Conservation (phyloP, 2,329 filamentous ascomycete genomes). For the Fusarium sp. region DNA sequence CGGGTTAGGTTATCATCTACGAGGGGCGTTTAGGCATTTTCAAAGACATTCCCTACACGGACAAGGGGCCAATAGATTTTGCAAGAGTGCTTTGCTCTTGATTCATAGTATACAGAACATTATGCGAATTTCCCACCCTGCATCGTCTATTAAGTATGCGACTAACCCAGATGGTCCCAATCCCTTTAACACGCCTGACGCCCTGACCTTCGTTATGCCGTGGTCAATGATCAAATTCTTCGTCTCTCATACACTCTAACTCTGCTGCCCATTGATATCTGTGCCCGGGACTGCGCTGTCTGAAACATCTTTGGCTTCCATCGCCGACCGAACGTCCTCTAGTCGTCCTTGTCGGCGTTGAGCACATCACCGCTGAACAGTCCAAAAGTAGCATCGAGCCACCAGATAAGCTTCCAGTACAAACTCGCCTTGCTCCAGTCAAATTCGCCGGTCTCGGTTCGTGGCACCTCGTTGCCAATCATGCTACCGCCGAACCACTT, state of each 20-base stretch:
- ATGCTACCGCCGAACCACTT: slow-evolving; percentile 79
- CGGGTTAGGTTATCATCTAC: slow-evolving; percentile 27
- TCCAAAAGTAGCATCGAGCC: slow-evolving; percentile 69
- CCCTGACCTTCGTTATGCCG: slow-evolving; percentile 44
- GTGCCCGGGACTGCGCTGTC: slow-evolving; percentile 7
- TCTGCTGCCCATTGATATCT: slow-evolving; percentile 9
- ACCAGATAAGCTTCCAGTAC: slow-evolving; percentile 77
- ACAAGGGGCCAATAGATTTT: slow-evolving; percentile 43
- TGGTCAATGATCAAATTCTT: slow-evolving; percentile 45
- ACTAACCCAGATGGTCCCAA: slow-evolving; percentile 31
- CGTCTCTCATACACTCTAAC: slow-evolving; percentile 46
- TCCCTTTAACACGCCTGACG: slow-evolving; percentile 46
- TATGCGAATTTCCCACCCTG: slow-evolving; percentile 38
- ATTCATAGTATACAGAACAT: slow-evolving; percentile 45
- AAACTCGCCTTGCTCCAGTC: slow-evolving; percentile 78
- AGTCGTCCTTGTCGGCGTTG: slow-evolving; percentile 71
- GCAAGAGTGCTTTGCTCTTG: slow-evolving; percentile 42
- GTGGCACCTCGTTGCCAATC: slow-evolving; percentile 81
- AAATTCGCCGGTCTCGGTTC: slow-evolving; percentile 79
- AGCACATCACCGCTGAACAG: slow-evolving; percentile 72
- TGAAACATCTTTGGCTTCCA: slow-evolving; percentile 19
- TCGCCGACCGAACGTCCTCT: slow-evolving; percentile 27
- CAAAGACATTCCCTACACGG: slow-evolving; percentile 38
- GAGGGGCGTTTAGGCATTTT: slow-evolving; percentile 45
- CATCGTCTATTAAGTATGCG: slow-evolving; percentile 40